Conservation (phyloP, 2,329 filamentous ascomycete genomes). For the Cytospora piceicola region DNA sequence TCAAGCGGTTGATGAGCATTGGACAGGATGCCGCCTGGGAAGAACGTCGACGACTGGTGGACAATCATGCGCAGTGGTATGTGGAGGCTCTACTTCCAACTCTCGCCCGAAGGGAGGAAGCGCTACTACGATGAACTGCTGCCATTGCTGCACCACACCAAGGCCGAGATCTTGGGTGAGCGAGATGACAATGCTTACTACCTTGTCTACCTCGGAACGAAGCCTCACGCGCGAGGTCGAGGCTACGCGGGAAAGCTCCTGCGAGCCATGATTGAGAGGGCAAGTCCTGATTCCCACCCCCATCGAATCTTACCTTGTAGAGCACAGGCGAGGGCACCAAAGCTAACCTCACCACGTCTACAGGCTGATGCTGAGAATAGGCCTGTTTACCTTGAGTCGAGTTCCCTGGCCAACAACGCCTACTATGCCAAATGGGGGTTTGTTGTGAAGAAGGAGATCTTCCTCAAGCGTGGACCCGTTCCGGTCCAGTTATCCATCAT, state of each 20-base stretch:
- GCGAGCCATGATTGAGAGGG: constrained; percentile 67
- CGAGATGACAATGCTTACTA: constrained; percentile 75
- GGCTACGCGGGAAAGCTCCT: constrained; percentile 76
- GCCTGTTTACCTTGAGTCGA: constrained; percentile 79
- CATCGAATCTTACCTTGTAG: background rate
- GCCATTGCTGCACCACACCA: constrained; percentile 73
- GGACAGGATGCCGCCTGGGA: constrained; percentile 73
- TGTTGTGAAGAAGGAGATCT: constrained; percentile 64
- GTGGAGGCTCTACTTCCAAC: constrained; percentile 76
- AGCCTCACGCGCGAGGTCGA: constrained; percentile 68
- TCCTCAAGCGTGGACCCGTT: constrained; percentile 59
- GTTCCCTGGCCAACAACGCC: constrained; percentile 65
- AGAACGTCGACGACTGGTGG: constrained; percentile 73
- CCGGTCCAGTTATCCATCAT: constrained; percentile 76
- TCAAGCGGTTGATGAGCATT: constrained; percentile 8
- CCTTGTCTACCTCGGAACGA: constrained; percentile 81
- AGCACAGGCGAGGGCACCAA: background rate
- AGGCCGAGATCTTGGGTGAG: constrained; percentile 68
- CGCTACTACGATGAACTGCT: constrained; percentile 80
- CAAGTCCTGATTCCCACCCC: constrained; percentile 41
- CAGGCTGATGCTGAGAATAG: constrained; percentile 70
- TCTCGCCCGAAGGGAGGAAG: constrained; percentile 70
- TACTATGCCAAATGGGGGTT: constrained; percentile 82
- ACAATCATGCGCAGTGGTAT: constrained; percentile 75
- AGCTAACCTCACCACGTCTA: background rate